Conservation (phyloP, 78 protist genomes). For the Cavenderia fasciculata region DNA sequence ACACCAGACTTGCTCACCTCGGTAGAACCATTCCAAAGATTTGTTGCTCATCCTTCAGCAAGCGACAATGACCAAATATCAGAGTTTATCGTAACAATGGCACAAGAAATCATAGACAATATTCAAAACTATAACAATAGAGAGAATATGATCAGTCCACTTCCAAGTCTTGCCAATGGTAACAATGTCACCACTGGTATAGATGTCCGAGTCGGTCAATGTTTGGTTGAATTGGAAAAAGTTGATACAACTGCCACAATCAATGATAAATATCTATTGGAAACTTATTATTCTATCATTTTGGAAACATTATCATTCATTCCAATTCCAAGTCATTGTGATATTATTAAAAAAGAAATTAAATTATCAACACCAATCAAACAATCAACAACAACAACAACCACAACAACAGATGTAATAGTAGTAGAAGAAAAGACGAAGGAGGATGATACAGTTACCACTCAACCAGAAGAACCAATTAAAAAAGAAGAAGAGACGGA, state of each 20-base stretch:
- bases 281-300: not conserved
- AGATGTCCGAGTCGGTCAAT: not conserved
- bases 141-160: not conserved
- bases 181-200: not conserved
- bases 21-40: not conserved
- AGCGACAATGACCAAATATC: not conserved
- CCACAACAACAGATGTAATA: no score
- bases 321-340: not conserved
- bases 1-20: not conserved
- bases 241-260: not conserved
- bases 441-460: no score
- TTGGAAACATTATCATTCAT: not conserved
- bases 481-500: no score
- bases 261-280: not conserved
- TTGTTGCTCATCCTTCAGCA: slow-evolving; percentile 4
- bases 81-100: slow-evolving; percentile 38
- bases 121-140: not conserved
- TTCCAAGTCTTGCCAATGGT: not conserved
- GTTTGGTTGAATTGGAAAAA: no score
- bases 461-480: no score
- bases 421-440: no score
- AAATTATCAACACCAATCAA: no score
- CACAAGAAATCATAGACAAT: slow-evolving; percentile 46
- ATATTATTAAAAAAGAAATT: no score
- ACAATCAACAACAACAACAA: no score